Percentiles rank a stretch among this genome's conserved stretches.
Evolutionary conservation across 257 asterid genomes (phyloP).

Genomic region (Solanum medicagineum): DNA sequence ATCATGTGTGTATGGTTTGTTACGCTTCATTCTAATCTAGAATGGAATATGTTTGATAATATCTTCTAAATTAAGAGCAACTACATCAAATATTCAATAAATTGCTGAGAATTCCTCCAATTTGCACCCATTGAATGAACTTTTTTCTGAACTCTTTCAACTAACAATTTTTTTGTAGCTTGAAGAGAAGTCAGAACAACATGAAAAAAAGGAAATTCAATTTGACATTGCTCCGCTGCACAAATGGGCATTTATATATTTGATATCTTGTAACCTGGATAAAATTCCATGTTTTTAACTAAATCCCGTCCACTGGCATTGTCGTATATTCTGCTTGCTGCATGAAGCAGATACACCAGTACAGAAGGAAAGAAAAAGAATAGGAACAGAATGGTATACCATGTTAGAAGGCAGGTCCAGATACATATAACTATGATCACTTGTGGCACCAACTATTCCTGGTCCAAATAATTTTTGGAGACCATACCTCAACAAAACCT

Average conservation of each 20-base stretch:
- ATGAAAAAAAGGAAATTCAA: background rate
- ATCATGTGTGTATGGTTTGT: background rate
- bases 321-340: background rate
- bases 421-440: constrained; percentile 64
- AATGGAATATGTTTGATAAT: background rate
- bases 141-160: background rate
- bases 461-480: constrained; percentile 83
- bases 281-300: background rate
- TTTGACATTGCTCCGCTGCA: background rate
- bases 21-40: background rate
- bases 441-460: constrained; percentile 53
- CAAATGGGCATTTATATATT: background rate
- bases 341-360: background rate
- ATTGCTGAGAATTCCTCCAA: background rate
- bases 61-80: background rate
- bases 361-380: background rate
- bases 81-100: background rate
- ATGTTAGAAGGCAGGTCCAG: constrained; percentile 84
- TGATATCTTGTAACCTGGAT: background rate
- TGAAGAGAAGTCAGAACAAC: background rate
- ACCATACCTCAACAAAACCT: constrained; percentile 58
- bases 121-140: background rate
- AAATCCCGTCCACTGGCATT: background rate
- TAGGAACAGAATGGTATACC: constrained; percentile 38
- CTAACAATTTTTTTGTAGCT: background rate